A percentile compares a stretch with the other conserved stretches of the same genome.
phyloP scores from a whole-genome alignment of 148 eudicot species.

The Heliamphora exappendiculata region DNA sequence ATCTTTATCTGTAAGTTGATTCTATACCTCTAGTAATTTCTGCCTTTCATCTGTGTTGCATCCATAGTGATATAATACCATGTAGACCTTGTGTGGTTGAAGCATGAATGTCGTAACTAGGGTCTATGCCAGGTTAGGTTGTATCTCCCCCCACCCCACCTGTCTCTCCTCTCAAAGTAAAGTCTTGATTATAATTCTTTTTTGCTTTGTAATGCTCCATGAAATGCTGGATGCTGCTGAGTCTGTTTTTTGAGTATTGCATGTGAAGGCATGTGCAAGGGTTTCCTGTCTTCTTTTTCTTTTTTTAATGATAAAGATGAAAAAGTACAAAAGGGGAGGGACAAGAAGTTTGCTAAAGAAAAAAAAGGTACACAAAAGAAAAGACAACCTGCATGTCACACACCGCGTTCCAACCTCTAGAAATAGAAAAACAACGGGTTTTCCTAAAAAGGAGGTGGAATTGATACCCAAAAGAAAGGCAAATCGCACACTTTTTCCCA shows the following conservation, averaged over 20 bases:
- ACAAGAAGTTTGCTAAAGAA: no score
- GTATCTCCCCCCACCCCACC: background rate
- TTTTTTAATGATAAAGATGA: no score
- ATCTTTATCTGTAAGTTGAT: constrained; percentile 55
- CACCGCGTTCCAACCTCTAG: no score
- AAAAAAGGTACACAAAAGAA: no score
- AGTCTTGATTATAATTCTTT: background rate
- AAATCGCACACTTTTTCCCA: no score
- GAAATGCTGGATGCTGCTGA: background rate
- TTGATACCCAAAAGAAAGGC: no score
- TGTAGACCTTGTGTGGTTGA: background rate
- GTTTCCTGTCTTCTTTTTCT: background rate
- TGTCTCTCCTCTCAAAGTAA: background rate
- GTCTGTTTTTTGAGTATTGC: background rate
- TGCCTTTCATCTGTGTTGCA: background rate
- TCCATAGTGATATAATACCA: background rate
- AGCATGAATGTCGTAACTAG: background rate
- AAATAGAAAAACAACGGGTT: no score
- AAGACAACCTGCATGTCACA: no score
- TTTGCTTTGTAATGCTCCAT: background rate
- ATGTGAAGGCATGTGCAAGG: background rate
- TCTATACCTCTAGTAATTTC: background rate
- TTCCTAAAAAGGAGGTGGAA: no score
- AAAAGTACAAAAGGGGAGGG: no score
- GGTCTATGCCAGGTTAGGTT: background rate